Conservation (phyloP, 2,329 filamentous ascomycete species). For the Hirsutella rhossiliensis region DNA sequence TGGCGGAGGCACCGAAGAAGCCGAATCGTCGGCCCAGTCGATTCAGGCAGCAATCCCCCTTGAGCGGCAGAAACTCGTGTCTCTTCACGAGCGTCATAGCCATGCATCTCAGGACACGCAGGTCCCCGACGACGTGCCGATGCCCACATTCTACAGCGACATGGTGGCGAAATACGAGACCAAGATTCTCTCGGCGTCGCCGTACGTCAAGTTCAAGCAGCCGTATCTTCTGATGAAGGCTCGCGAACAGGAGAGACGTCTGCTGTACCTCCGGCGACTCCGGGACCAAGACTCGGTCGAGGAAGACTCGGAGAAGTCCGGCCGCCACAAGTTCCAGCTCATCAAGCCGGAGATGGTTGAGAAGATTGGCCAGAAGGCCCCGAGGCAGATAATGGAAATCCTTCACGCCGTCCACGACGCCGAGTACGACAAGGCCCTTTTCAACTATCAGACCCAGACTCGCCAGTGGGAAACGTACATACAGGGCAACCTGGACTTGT, state of each 20-base stretch:
- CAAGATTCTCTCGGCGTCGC: conserved; percentile 86
- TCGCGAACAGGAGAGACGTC: conserved; percentile 75
- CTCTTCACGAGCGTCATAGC: conserved; percentile 31
- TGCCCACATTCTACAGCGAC: conserved; percentile 88
- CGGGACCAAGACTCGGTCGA: conserved; percentile 61
- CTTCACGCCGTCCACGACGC: conserved; percentile 90
- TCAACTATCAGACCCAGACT: conserved; percentile 90
- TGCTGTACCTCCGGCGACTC: conserved; percentile 71
- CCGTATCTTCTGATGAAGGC: conserved; percentile 89
- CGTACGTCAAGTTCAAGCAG: conserved; percentile 90
- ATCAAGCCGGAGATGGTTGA: conserved; percentile 96
- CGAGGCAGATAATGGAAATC: conserved; percentile 82
- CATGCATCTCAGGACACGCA: conserved; percentile 37
- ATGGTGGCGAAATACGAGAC: conserved; percentile 90
- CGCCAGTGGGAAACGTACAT: conserved; percentile 95
- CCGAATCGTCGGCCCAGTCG: conserved; percentile 12
- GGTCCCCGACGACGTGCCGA: conserved; percentile 66
- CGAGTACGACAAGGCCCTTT: conserved; percentile 88
- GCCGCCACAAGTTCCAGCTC: conserved; percentile 68
- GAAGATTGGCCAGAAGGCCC: conserved; percentile 64
- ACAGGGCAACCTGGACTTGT: conserved; percentile 75
- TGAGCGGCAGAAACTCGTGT: conserved; percentile 16
- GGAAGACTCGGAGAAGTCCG: conserved; percentile 49
- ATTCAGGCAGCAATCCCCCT: conserved; percentile 6
- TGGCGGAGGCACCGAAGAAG: conserved; percentile 15